Percentiles rank a stretch among this genome's conserved stretches.
phyloP scores from a whole-genome alignment of 805 yeast genomes.

The Wickerhamiella bombiphila region DNA sequence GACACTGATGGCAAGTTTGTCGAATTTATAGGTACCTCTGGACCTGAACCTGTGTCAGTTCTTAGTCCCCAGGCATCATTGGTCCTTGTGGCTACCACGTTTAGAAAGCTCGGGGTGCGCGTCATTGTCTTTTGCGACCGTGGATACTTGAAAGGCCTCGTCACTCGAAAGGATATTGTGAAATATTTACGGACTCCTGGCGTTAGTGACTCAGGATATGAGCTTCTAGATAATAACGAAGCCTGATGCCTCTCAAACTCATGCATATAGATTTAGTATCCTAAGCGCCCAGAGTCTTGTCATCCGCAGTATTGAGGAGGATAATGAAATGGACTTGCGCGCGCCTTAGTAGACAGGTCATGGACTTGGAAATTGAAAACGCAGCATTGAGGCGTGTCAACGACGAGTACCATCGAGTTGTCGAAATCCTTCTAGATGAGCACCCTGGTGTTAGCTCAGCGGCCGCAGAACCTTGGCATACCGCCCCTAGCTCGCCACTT shows the following conservation, averaged over 20 bases:
- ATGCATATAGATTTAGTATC: background rate
- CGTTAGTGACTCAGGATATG: background rate
- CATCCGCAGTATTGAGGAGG: no score
- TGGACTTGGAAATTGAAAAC: background rate
- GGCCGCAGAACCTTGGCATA: background rate
- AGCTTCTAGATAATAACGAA: background rate
- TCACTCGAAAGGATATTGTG: conserved; percentile 12
- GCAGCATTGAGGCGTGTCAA: background rate
- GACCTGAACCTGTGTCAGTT: conserved; percentile 11
- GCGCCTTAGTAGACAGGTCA: background rate
- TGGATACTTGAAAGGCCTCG: conserved; percentile 9
- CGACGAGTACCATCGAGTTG: background rate
- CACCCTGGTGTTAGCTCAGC: background rate
- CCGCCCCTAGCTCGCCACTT: background rate
- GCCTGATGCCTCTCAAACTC: no score
- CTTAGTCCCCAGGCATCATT: conserved; percentile 12
- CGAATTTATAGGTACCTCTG: conserved; percentile 6
- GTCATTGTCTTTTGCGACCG: conserved; percentile 9
- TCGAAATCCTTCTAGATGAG: background rate
- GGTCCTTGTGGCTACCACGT: conserved; percentile 5
- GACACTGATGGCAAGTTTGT: conserved; percentile 7
- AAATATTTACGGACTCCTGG: conserved; percentile 1
- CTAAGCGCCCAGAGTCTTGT: background rate
- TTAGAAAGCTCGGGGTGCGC: conserved; percentile 13
- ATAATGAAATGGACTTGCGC: no score